Percentiles rank a stretch among this genome's conserved stretches.
These are phyloP conservation scores for Dimargaris xerosporica DNA, from an alignment of 192 early-diverging fungal genomes.

Conservation along the genomic window DNA sequence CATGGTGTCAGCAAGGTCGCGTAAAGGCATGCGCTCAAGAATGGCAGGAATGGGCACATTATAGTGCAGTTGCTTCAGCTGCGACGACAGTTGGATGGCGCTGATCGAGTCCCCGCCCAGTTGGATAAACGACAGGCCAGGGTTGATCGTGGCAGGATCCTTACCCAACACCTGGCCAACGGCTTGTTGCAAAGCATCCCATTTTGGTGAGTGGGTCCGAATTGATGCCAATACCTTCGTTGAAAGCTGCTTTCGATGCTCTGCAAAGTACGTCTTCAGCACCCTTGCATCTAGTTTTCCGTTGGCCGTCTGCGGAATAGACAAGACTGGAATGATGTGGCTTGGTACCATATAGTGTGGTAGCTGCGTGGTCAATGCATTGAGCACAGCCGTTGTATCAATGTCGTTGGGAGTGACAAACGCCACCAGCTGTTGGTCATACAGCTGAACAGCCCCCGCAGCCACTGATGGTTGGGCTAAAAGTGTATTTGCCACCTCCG, in stretches of 20 bases:
- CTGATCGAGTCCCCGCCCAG: conserved; percentile 24
- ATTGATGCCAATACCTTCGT: not conserved
- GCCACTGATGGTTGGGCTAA: conserved; percentile 13
- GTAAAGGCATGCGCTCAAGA: not conserved
- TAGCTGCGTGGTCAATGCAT: not conserved
- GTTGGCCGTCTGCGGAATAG: not conserved
- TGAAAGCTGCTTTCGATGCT: no score
- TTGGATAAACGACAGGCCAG: conserved; percentile 17
- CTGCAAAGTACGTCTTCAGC: not conserved
- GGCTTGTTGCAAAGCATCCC: not conserved
- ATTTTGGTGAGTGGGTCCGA: not conserved
- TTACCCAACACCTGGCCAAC: not conserved
- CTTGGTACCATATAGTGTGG: not conserved
- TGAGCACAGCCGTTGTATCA: no score
- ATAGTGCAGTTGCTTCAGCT: not conserved
- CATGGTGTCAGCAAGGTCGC: not conserved
- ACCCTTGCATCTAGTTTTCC: not conserved
- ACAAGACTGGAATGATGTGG: not conserved
- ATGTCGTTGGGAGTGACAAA: conserved; percentile 15
- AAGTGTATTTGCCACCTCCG: conserved; percentile 16
- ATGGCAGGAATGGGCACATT: not conserved
- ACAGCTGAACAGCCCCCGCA: conserved; percentile 14
- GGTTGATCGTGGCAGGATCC: not conserved
- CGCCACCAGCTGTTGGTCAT: conserved; percentile 14
- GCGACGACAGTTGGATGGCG: conserved; percentile 9